Evolutionary conservation across 129 eudicot species (phyloP).

Genomic region (Silybum marianum): DNA sequence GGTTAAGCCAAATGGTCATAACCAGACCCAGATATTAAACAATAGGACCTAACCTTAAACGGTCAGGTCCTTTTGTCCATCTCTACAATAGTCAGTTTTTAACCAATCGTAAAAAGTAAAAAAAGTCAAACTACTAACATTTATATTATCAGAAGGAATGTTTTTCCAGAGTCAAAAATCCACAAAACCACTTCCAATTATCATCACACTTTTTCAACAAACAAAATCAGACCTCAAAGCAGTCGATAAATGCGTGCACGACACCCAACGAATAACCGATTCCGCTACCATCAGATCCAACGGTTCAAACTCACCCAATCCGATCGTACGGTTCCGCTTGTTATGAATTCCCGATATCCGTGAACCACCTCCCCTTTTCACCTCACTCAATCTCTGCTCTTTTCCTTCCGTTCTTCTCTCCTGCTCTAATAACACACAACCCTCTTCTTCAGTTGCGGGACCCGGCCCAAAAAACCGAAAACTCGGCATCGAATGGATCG

Average conservation of each 20-base stretch:
- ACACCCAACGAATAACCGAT: slow-evolving; percentile 84
- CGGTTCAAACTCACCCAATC: slow-evolving; percentile 78
- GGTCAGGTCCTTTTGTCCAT: slow-evolving; percentile 13
- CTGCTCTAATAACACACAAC: slow-evolving; percentile 30
- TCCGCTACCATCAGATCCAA: slow-evolving; percentile 68
- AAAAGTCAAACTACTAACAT: slow-evolving; percentile 1
- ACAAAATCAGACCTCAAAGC: slow-evolving; percentile 75
- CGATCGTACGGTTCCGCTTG: slow-evolving; percentile 87
- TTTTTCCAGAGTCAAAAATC: slow-evolving; percentile 18
- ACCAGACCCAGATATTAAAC: background rate
- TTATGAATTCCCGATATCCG: slow-evolving; percentile 53
- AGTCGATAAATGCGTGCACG: slow-evolving; percentile 75
- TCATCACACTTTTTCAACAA: slow-evolving; percentile 43
- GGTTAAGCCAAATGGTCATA: background rate
- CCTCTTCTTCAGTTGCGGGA: slow-evolving; percentile 29
- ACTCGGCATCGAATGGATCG: slow-evolving; percentile 61
- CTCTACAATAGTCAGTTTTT: background rate
- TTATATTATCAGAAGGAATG: slow-evolving; percentile 7
- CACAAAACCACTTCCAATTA: slow-evolving; percentile 2
- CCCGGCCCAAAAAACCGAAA: slow-evolving; percentile 59
- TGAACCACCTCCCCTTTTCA: slow-evolving; percentile 45
- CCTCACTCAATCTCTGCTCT: slow-evolving; percentile 29
- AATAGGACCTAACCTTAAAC: background rate
- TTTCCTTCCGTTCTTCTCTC: slow-evolving; percentile 25
- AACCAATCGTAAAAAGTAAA: background rate